Base-by-base conservation (phyloP, 2,329 filamentous ascomycete species). In the Tolypocladium ovalisporum region DNA sequence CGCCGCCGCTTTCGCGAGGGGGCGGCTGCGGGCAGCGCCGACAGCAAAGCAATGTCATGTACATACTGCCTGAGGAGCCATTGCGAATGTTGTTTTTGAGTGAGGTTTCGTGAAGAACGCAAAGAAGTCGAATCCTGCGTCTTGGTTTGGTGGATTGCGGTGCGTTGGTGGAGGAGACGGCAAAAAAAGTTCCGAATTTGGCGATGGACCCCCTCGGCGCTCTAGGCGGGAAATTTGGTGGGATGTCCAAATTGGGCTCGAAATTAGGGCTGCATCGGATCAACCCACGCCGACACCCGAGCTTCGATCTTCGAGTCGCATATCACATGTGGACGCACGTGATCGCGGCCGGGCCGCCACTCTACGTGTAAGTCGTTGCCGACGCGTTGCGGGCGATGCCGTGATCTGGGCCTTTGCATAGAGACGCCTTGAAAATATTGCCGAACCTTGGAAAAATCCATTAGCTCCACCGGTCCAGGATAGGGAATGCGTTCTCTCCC, bases 41-140 rank as follows among this genome's bases (percentile, higher is more conserved):
- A 89, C 90, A 96, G 91, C 91, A 96, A 95, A 96, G 91, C 91
- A 79, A 76, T 88, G 82, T 79, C 75, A 76, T 73, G 76, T 84
- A 96, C 91, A 79, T 96, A 97, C 92, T 80, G 87, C 83, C 78
- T 81, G 81, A 77, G 87, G 83, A 85, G 87, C 88, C 90, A 96
- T 96, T 89, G 77, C 81, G 77, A 75, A 22, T n/a, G 19, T 17
- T 51, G 17, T 34, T 51, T n/a, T 57, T 64, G 62, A 59, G 61
- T 68, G 60, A 44, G 61, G 59, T 63, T n/a, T 56, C 65, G 67
- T 71, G 61, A 67, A 71, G 72, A 72, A 78, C 79, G 79, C 79
- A 82, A 82, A 82, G 79, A 81, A 68, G 78, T 94, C 77, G 79
- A 79, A 94, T 94, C 90, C 90, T 94, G 87, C 90, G 90, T 83